Percentiles rank a stretch among this genome's conserved stretches.
Evolutionary conservation across 495 filamentous ascomycete species (phyloP).

Genomic region (Penicillium ochrochloron): DNA sequence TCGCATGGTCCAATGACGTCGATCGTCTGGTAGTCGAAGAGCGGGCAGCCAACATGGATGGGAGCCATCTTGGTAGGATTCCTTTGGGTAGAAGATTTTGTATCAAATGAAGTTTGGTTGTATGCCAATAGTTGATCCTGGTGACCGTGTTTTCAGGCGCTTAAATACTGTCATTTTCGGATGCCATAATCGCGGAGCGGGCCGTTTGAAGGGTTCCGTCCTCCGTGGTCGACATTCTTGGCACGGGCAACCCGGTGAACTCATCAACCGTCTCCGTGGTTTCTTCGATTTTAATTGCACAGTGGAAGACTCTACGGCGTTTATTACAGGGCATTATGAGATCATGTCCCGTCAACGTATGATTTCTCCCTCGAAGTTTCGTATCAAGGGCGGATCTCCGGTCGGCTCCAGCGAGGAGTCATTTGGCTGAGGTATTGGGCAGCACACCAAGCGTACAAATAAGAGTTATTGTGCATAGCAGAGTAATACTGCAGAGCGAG

Average conservation of each 20-base stretch:
- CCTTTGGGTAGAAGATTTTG: not conserved
- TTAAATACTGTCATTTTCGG: conserved; percentile 1
- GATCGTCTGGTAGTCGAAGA: conserved; percentile 2
- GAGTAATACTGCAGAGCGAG: not conserved
- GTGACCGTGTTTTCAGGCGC: not conserved
- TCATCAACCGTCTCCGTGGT: not conserved
- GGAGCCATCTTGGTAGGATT: not conserved
- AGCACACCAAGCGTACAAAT: not conserved
- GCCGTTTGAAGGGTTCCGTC: not conserved
- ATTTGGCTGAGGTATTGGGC: no score
- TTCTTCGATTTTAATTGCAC: not conserved
- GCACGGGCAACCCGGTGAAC: not conserved
- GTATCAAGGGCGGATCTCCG: no score
- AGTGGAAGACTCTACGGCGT: not conserved
- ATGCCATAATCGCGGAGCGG: conserved; percentile 2
- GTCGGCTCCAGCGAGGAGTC: no score
- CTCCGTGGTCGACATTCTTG: not conserved
- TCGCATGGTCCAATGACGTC: conserved; percentile 2
- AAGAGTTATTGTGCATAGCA: not conserved
- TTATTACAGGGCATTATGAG: no score
- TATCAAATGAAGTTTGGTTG: not conserved
- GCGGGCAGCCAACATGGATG: not conserved
- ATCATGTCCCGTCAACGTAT: no score
- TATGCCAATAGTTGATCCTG: not conserved
- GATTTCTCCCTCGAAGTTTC: no score